Percentiles rank a stretch among this genome's conserved stretches.
phyloP scores from a whole-genome alignment of 805 yeast species.

The Pichia heedii region DNA sequence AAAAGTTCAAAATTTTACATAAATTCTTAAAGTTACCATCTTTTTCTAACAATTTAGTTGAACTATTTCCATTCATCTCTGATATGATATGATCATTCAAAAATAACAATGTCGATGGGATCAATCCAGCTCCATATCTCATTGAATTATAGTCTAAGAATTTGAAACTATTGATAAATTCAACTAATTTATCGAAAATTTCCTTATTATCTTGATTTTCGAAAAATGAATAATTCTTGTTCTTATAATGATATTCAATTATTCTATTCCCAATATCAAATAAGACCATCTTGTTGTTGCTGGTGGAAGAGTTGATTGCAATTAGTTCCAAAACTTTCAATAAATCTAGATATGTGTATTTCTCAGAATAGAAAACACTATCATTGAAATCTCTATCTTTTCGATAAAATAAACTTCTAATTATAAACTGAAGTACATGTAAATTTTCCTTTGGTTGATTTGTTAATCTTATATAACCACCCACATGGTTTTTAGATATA shows the following conservation, averaged over 20 bases:
- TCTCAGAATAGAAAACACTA: background rate
- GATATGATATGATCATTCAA: background rate
- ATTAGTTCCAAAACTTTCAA: slow-evolving; percentile 5
- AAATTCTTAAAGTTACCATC: background rate
- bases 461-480: slow-evolving; percentile 5
- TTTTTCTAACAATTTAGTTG: background rate
- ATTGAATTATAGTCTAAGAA: background rate
- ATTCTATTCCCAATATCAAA: background rate
- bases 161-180: slow-evolving; percentile 3
- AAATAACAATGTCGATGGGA: background rate
- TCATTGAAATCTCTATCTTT: background rate
- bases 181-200: background rate
- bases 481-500: slow-evolving; percentile 6
- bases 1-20: slow-evolving; percentile 2
- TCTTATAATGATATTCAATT: background rate
- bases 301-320: slow-evolving; percentile 3
- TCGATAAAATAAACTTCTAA: background rate
- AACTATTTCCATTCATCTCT: too few species aligned
- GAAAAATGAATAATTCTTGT: background rate
- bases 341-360: slow-evolving; percentile 2
- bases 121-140: background rate
- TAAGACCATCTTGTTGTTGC: background rate
- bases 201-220: background rate
- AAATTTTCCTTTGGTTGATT: slow-evolving; percentile 5
- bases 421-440: background rate